Conservation (phyloP, 371 early-diverging fungal species). For the Zancudomyces culisetae region DNA sequence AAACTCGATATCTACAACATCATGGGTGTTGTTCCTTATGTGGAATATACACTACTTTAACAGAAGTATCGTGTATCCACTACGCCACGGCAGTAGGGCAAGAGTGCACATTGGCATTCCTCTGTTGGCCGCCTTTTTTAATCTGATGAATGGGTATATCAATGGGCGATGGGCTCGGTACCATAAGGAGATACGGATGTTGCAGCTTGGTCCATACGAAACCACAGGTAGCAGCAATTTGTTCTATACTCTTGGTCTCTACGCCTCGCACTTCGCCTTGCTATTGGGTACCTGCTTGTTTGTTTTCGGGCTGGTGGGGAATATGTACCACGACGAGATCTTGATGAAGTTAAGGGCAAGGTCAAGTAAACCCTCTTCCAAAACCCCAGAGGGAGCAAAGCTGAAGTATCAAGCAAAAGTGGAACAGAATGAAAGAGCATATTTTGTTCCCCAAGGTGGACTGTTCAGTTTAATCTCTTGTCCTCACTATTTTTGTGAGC, state of each 20-base stretch:
- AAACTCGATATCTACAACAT: neutral
- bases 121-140: slow-evolving; percentile 25
- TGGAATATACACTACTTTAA: slow-evolving; percentile 40
- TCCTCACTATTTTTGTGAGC: slow-evolving; percentile 42
- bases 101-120: slow-evolving; percentile 22
- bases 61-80: slow-evolving; percentile 32
- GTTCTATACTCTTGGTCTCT: no score
- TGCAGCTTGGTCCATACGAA: neutral
- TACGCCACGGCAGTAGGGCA: slow-evolving; percentile 28
- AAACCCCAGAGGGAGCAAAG: neutral
- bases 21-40: slow-evolving; percentile 7
- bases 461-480: slow-evolving; percentile 35
- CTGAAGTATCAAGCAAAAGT: neutral
- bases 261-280: neutral
- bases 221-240: no score
- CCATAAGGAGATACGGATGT: slow-evolving; percentile 1
- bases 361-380: neutral
- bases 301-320: slow-evolving; percentile 26
- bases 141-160: slow-evolving; percentile 36
- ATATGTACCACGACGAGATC: slow-evolving; percentile 33
- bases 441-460: slow-evolving; percentile 34
- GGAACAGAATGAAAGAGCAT: slow-evolving; percentile 9
- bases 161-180: slow-evolving; percentile 33
- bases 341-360: slow-evolving; percentile 23
- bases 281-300: slow-evolving; percentile 25